Percentiles rank a stretch among this genome's conserved stretches.
Evolutionary conservation across 1,284 basidiomycete species (phyloP).

Genomic region (Ustilago loliicola): DNA sequence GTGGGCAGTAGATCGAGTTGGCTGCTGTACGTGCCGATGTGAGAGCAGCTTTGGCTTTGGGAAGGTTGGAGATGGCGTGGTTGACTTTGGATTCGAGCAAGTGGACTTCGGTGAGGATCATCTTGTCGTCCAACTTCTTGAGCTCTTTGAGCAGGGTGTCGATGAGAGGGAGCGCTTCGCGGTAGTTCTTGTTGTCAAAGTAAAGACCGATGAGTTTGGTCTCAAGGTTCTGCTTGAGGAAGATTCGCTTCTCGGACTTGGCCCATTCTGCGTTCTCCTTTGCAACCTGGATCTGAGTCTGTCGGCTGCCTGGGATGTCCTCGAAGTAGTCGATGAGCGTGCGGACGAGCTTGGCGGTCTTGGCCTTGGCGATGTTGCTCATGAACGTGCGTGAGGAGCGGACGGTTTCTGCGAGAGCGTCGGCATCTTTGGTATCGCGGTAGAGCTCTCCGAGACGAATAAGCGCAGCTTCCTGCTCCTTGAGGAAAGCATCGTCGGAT

Average conservation of each 20-base stretch:
- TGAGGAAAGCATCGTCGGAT: slow-evolving; percentile 76
- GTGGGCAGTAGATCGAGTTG: slow-evolving; percentile 97
- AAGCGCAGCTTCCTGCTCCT: slow-evolving; percentile 88
- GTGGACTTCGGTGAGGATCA: slow-evolving; percentile 96
- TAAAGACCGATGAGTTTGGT: slow-evolving; percentile 87
- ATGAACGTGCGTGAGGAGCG: slow-evolving; percentile 89
- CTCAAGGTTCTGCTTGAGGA: slow-evolving; percentile 93
- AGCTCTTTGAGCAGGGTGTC: slow-evolving; percentile 89
- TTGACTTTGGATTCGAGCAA: slow-evolving; percentile 92
- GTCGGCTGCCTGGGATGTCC: slow-evolving; percentile 80
- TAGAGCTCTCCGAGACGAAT: slow-evolving; percentile 89
- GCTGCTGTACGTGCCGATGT: slow-evolving; percentile 94
- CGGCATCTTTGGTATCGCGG: slow-evolving; percentile 85
- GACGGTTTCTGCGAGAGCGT: slow-evolving; percentile 87
- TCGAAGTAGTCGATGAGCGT: slow-evolving; percentile 91
- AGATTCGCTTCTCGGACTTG: slow-evolving; percentile 89
- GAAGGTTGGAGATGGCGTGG: slow-evolving; percentile 88
- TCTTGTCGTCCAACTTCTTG: slow-evolving; percentile 94
- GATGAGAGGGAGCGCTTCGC: slow-evolving; percentile 84
- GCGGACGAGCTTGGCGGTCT: slow-evolving; percentile 90
- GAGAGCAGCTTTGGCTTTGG: slow-evolving; percentile 93
- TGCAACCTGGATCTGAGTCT: slow-evolving; percentile 86
- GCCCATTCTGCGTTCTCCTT: slow-evolving; percentile 95
- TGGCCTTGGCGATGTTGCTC: slow-evolving; percentile 95
- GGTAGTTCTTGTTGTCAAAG: slow-evolving; percentile 83